Percentiles rank a stretch among this genome's conserved stretches.
Conservation (phyloP, 345 rosid species). For the Pistacia atlantica region DNA sequence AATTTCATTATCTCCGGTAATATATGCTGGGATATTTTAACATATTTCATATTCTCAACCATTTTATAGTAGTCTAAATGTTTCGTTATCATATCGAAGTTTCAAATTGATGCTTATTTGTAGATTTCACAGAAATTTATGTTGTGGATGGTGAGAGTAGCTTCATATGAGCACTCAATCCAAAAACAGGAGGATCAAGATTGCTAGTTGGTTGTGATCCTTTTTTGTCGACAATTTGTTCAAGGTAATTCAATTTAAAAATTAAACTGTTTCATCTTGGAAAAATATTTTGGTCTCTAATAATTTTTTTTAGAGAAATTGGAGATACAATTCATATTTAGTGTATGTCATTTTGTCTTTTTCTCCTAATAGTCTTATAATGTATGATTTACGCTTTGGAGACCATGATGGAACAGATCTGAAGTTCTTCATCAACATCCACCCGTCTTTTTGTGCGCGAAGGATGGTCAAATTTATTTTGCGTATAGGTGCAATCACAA, state of each 20-base stretch:
- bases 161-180: conserved; percentile 79
- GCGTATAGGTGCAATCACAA: conserved; percentile 98
- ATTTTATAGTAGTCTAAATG: not conserved
- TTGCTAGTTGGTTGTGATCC: conserved; percentile 89
- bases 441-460: conserved; percentile 69
- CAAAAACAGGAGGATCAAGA: conserved; percentile 86
- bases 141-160: conserved; percentile 97
- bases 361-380: not conserved
- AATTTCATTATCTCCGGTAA: conserved; percentile 72
- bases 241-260: conserved; percentile 46
- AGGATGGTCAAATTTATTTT: conserved; percentile 71
- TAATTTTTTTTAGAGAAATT: not conserved
- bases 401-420: conserved; percentile 83
- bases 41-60: conserved; percentile 6
- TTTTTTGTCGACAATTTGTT: conserved; percentile 82
- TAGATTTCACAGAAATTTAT: conserved; percentile 69
- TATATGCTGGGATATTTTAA: conserved; percentile 9
- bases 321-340: not conserved
- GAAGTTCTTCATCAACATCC: conserved; percentile 98
- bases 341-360: not conserved
- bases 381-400: conserved; percentile 63
- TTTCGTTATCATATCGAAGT: not conserved
- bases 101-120: conserved; percentile 19
- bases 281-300: not conserved
- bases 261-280: not conserved